These are phyloP conservation scores for Reticulascus tulasneorum DNA, from an alignment of 2,329 filamentous ascomycete species.

Conservation along the genomic window DNA sequence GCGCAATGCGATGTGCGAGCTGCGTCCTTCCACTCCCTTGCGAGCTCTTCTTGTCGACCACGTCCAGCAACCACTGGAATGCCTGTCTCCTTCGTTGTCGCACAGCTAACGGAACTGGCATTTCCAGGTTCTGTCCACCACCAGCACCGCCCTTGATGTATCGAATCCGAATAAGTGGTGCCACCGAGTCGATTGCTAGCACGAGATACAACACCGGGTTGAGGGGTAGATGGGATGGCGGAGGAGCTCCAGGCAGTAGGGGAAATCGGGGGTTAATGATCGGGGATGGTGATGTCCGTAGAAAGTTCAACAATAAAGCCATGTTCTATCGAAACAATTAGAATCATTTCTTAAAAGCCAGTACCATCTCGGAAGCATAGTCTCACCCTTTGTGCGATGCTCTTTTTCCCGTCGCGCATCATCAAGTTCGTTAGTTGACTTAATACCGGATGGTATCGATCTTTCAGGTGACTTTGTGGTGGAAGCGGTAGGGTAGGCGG, in stretches of 20 bases:
- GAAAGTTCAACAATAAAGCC: slow-evolving; percentile 73
- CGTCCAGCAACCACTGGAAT: slow-evolving; percentile 83
- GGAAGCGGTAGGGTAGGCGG: slow-evolving; percentile 65
- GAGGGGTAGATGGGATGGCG: slow-evolving; percentile 74
- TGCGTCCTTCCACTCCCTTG: slow-evolving; percentile 66
- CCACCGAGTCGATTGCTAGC: slow-evolving; percentile 86
- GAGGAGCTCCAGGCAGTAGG: slow-evolving; percentile 72
- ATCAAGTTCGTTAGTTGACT: slow-evolving; percentile 84
- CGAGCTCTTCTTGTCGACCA: slow-evolving; percentile 73
- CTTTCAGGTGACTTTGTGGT: slow-evolving; percentile 60
- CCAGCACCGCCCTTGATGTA: slow-evolving; percentile 74
- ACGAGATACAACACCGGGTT: slow-evolving; percentile 88
- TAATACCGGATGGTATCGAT: slow-evolving; percentile 81
- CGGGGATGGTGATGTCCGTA: slow-evolving; percentile 81
- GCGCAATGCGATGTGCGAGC: slow-evolving; percentile 74
- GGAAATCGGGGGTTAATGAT: slow-evolving; percentile 66
- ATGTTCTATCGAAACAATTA: slow-evolving; percentile 60
- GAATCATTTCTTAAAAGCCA: slow-evolving; percentile 2
- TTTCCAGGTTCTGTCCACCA: slow-evolving; percentile 78
- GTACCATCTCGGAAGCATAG: slow-evolving; percentile 4
- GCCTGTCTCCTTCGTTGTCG: slow-evolving; percentile 75
- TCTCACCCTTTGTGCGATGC: slow-evolving; percentile 79
- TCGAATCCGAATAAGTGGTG: slow-evolving; percentile 78
- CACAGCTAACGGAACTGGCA: slow-evolving; percentile 72
- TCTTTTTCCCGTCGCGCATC: slow-evolving; percentile 89